A percentile compares a stretch with the other conserved stretches of the same genome.
Conservation (phyloP, 2,329 filamentous ascomycete species). For the Hypoxylon sp. region DNA sequence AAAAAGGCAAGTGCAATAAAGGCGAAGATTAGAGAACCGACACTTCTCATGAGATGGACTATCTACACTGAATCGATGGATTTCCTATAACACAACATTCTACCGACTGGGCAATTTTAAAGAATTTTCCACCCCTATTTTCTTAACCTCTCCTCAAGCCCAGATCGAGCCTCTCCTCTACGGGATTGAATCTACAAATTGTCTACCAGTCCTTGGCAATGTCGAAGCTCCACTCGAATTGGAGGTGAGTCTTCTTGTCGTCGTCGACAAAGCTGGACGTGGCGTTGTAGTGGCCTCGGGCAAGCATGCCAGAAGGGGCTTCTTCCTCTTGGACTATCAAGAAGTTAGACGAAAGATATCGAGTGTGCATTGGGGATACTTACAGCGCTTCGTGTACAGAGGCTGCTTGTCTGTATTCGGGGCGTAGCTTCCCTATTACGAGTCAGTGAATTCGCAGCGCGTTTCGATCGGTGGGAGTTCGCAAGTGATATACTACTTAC, state of each 20-base stretch:
- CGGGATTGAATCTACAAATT: background rate
- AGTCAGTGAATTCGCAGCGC: conserved; percentile 44
- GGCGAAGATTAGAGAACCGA: conserved; percentile 12
- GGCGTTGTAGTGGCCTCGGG: conserved; percentile 90
- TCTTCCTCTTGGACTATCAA: conserved; percentile 87
- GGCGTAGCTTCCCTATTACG: conserved; percentile 83
- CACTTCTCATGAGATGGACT: conserved; percentile 17
- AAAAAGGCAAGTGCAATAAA: conserved; percentile 17
- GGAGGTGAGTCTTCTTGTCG: conserved; percentile 88
- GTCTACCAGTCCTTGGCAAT: conserved; percentile 94
- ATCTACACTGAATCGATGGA: conserved; percentile 29
- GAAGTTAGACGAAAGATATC: conserved; percentile 14
- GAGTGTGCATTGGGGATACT: conserved; percentile 53
- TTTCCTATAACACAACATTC: conserved; percentile 18
- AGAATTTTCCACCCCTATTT: conserved; percentile 6
- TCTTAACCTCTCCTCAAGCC: conserved; percentile 10
- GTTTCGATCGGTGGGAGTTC: background rate
- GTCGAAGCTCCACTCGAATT: conserved; percentile 96
- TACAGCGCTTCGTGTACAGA: conserved; percentile 92
- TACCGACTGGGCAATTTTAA: conserved; percentile 14
- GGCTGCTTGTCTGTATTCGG: conserved; percentile 91
- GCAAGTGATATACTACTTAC: conserved; percentile 67
- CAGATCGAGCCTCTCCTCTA: conserved; percentile 4
- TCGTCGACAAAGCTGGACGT: conserved; percentile 94
- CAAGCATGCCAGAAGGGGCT: conserved; percentile 90